Evolutionary conservation across 129 eudicot species (phyloP), one percentile per base, ranked within the genome.

Genomic region (Gnaphalium uliginosum): DNA sequence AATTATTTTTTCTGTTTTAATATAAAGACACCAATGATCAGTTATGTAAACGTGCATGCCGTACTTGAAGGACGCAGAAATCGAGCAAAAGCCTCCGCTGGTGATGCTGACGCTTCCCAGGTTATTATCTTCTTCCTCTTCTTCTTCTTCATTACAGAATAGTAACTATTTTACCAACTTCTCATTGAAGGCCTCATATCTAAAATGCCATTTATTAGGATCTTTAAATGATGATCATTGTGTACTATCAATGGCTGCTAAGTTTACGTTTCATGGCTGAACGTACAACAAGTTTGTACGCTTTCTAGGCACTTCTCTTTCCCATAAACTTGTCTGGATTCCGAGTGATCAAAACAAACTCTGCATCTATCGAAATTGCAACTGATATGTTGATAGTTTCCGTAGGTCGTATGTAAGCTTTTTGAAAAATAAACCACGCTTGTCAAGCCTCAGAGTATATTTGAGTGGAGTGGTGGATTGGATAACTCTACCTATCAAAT

Each of bases 31-130:
- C 98, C 98, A 24, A 90, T 93, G 98, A 80, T 93, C 76, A 93
- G 97, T 85, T 93, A 93, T 64, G 91, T 93, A 39, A 93, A 93
- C 57, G 98, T 93, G 84, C 98, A 93, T 77, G 98, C 96, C 69
- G 88, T 93, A 60, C 87, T 93, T 71, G 96, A 93, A 78, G 98
- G 88, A 56, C 88, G 98, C 17, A 87, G 98, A 78, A 87, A 85
- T 75, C 96, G 93, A 26, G 96, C 98, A 39, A 93, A 90, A 87
- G 91, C 91, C 72, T 86, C 96, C n/a, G 85, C 96, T 5, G 76
- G 69, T 80, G 98, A 93, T 76, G 62, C 96, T n/a, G 97, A 88
- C 72, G 48, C 86, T 76, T 90, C 98, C 80, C 93, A 90, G 97
- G 97, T 93, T 81, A 50, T 30, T 71, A 27, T 71, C 27, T 30